Evolutionary conservation across 371 early-diverging fungal genomes (phyloP), one percentile per base, ranked within the genome.

Genomic region (Cokeromyces recurvatus): DNA sequence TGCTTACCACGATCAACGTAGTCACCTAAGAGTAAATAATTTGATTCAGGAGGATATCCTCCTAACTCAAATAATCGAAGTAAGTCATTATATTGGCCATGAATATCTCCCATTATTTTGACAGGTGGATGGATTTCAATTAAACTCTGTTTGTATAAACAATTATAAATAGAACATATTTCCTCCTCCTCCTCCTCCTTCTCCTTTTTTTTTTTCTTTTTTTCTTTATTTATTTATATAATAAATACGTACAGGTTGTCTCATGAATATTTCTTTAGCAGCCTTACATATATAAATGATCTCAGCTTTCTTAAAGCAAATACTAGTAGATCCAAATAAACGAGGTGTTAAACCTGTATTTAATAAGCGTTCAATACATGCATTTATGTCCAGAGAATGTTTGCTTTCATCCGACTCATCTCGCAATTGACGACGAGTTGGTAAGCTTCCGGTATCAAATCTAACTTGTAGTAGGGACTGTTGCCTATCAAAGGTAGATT

Each of bases 1-100:
- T 94, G 92, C 62, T 93, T 92, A 17, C 98, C 98, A 43, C 99
- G 82, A 72, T 98, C 95, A 1, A 98, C 98, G 70, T 97, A 98
- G 62, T 98, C 99, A 11, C 97, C 96, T 42, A 98, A n/a, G n/a
- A n/a, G n/a, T n/a, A n/a, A n/a, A n/a, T n/a, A n/a, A n/a, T n/a
- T n/a, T n/a, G n/a, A n/a, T 42, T 67, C 77, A 8, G 86, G 97
- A 48, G 86, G 97, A 76, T 81, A 93, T 19, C 88, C 97, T 71
- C 57, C 87, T 80, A 77, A 79, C 60, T 87, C 91, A 62, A 92
- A 98, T 32, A 95, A 63, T 38, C 90, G 76, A 55, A 93, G 67
- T 40, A 98, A 70, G 62, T 98, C 97, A 12, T 81, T 69, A 64
- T 82, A 87, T 77, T 97, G 98, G 8, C 98, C 96, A 57, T 98